These are phyloP conservation scores for Pelargonium australe DNA, from an alignment of 441 rosid genomes.

Conservation along the genomic window DNA sequence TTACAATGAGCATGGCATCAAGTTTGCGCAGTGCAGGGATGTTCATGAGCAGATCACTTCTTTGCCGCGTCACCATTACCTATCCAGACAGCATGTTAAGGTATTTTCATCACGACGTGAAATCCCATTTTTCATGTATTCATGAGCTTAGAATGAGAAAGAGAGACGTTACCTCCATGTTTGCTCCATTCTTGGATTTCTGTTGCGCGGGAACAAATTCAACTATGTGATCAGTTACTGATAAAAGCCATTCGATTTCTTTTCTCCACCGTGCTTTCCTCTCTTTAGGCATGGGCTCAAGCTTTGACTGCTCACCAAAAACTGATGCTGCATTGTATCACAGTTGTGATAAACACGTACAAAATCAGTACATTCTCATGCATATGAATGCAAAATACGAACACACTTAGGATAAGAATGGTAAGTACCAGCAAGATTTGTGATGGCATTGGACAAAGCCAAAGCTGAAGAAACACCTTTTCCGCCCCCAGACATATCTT, in stretches of 20 bases:
- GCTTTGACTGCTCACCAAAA: conserved; percentile 69
- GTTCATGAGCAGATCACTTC: conserved; percentile 76
- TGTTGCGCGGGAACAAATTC: conserved; percentile 81
- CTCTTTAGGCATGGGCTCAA: conserved; percentile 78
- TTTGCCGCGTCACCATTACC: conserved; percentile 63
- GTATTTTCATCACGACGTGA: neutral
- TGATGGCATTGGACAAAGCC: conserved; percentile 87
- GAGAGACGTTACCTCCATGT: conserved; percentile 59
- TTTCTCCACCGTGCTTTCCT: conserved; percentile 73
- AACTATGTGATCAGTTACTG: conserved; percentile 80
- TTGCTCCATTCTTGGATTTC: conserved; percentile 56
- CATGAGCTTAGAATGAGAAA: neutral
- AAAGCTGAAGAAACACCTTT: conserved; percentile 95
- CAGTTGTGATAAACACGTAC: neutral
- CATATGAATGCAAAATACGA: neutral
- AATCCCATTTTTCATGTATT: neutral
- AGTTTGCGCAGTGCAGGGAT: conserved; percentile 79
- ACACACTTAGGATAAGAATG: neutral
- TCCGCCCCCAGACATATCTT: conserved; percentile 98
- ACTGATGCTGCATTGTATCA: conserved; percentile 45
- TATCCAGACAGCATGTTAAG: conserved; percentile 16
- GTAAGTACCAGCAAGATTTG: conserved; percentile 73
- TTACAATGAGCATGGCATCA: conserved; percentile 76
- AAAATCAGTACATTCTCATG: neutral
- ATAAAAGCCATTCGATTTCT: conserved; percentile 78